Conservation (phyloP, 495 filamentous ascomycete species). For the Tuber umbilicatum region DNA sequence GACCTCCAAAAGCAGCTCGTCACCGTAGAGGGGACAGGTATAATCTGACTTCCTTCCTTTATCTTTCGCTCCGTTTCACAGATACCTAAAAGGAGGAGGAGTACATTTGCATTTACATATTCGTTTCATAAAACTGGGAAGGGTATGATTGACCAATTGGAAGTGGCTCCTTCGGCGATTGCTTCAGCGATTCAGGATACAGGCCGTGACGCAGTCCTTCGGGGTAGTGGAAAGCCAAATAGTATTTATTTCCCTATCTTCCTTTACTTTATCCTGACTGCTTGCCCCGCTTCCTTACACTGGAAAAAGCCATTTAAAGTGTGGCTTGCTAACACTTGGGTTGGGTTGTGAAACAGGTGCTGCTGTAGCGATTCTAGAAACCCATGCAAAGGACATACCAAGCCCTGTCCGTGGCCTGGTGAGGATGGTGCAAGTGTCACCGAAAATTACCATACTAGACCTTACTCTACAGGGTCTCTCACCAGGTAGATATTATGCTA, state of each 20-base stretch:
- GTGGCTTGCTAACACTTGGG: slow-evolving; percentile 9
- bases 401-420: slow-evolving; percentile 68
- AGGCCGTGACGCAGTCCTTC: slow-evolving; percentile 86
- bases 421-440: slow-evolving; percentile 72
- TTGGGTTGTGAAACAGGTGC: slow-evolving; percentile 53
- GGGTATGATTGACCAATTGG: slow-evolving; percentile 39
- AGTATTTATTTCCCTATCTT: slow-evolving; percentile 51
- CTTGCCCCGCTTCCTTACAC: not conserved
- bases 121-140: slow-evolving; percentile 1
- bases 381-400: slow-evolving; percentile 56
- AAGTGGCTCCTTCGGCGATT: slow-evolving; percentile 78
- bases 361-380: slow-evolving; percentile 94
- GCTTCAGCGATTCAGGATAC: slow-evolving; percentile 81
- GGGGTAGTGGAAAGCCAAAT: slow-evolving; percentile 77
- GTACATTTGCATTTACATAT: not conserved
- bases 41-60: slow-evolving; percentile 25
- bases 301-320: not conserved
- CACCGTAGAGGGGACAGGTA: slow-evolving; percentile 61
- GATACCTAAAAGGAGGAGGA: slow-evolving; percentile 43
- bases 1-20: slow-evolving; percentile 63
- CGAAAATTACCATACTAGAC: slow-evolving; percentile 73
- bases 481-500: slow-evolving; percentile 73
- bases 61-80: slow-evolving; percentile 15
- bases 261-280: not conserved
- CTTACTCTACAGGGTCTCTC: slow-evolving; percentile 79